Evolutionary conservation across 305 asterid species (phyloP).

Genomic region (Solanum chacoense): DNA sequence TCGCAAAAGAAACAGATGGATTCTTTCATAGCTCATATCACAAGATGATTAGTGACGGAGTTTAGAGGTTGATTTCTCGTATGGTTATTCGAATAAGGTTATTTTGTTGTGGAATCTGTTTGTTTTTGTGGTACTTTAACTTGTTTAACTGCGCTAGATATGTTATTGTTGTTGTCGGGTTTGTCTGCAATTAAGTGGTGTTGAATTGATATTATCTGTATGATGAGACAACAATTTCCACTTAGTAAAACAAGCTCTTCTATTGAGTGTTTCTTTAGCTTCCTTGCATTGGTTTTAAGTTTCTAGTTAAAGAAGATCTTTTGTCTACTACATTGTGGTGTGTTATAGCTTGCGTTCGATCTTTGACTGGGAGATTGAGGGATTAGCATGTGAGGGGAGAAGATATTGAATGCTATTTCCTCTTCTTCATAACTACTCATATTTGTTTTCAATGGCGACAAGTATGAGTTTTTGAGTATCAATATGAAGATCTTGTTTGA

Average conservation of each 20-base stretch:
- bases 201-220: too few species aligned
- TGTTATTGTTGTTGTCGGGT: background rate
- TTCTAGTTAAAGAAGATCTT: too few species aligned
- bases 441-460: fast-evolving
- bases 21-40: background rate
- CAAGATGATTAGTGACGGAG: background rate
- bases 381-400: background rate
- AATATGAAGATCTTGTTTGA: background rate
- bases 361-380: background rate
- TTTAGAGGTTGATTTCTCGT: background rate
- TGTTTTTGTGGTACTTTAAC: background rate
- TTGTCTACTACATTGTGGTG: background rate
- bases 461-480: background rate
- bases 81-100: background rate
- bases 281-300: too few species aligned
- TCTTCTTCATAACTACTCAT: background rate
- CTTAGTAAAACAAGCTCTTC: background rate
- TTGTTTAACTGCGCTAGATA: too few species aligned
- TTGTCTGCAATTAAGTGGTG: background rate
- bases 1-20: background rate
- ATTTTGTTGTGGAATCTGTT: background rate
- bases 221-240: background rate
- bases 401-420: background rate
- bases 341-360: background rate
- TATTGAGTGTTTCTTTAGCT: too few species aligned